Base-by-base conservation (phyloP, 2,329 filamentous ascomycete species). In the Aureobasidium namibiae region DNA sequence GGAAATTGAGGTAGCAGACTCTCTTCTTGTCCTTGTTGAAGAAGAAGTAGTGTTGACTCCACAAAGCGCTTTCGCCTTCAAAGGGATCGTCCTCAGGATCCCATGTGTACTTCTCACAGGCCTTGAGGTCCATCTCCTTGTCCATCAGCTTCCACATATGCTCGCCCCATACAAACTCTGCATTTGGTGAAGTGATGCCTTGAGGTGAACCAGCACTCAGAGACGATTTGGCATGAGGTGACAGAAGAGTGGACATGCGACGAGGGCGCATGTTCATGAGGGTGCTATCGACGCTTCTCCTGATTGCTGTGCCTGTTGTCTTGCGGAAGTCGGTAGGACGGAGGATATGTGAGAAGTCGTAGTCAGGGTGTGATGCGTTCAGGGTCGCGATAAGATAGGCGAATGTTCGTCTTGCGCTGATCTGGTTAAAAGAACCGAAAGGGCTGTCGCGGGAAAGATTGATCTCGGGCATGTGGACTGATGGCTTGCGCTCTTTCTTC, bases 21-120 rank as follows among this genome's bases (percentile, higher is more conserved):
- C 94, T 85, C 77, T 97, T 97, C 69, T 87, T 82, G 26, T 86
- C 80, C 68, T 92, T 92, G 78, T 95, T 96, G 81, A 96, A 97
- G 73, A 97, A 95, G 78, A 99, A 96, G 74, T 95, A 96, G 72
- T 97, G 92, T 63, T 92, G 81, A 52, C 89, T 91, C 92, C 92
- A 99, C 63, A 99, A 92, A 10, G 92, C 88, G 62, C 90, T 89
- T 69, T 96, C 91, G 62, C 95, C 92, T 66, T 92, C 88, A 67
- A 95, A 96, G 0, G 91, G 90, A 68, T 96, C 92, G 62, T 92
- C 89, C 41, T 90, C 87, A 0, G 94, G 94, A 54, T 88, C 84
- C 75, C 95, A 99, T 59, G 87, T 88, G 73, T 96, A 97, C 63
- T 92, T 85, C 59, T 86, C 87, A 75, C 94, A 99, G 65, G 95